Percentiles rank a stretch among this genome's conserved stretches.
Conservation (phyloP, 306 rosid genomes). For the Inga laurina region DNA sequence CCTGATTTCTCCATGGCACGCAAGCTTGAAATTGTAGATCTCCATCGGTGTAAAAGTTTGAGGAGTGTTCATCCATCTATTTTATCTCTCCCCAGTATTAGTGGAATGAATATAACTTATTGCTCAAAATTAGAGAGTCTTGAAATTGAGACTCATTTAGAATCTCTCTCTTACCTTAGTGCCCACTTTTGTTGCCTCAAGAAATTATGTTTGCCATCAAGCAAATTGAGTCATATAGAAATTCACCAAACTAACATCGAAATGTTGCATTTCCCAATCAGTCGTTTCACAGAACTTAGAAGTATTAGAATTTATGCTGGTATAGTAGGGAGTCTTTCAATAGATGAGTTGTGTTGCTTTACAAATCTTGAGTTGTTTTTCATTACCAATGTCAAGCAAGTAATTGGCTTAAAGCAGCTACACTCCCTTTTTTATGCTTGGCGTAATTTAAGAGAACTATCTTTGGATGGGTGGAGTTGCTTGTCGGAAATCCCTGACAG, state of each 20-base stretch:
- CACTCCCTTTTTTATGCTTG: background rate
- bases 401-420: background rate
- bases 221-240: too few species aligned
- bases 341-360: background rate
- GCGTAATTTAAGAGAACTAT: background rate
- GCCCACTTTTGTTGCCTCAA: background rate
- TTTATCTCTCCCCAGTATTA: background rate
- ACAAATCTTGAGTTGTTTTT: background rate
- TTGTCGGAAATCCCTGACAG: background rate
- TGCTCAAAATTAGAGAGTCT: background rate
- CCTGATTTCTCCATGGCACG: background rate
- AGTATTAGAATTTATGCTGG: accelerated
- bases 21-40: background rate
- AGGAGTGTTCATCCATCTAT: background rate
- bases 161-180: background rate
- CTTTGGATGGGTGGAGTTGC: background rate
- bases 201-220: background rate
- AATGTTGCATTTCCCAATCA: background rate
- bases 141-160: background rate
- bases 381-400: too few species aligned
- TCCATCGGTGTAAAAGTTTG: too few species aligned
- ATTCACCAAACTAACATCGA: too few species aligned
- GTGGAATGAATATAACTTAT: accelerated
- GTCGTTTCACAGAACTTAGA: background rate
- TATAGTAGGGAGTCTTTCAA: background rate